Conservation (phyloP, 1,284 basidiomycete species). For the Microbotryum saponariae region DNA sequence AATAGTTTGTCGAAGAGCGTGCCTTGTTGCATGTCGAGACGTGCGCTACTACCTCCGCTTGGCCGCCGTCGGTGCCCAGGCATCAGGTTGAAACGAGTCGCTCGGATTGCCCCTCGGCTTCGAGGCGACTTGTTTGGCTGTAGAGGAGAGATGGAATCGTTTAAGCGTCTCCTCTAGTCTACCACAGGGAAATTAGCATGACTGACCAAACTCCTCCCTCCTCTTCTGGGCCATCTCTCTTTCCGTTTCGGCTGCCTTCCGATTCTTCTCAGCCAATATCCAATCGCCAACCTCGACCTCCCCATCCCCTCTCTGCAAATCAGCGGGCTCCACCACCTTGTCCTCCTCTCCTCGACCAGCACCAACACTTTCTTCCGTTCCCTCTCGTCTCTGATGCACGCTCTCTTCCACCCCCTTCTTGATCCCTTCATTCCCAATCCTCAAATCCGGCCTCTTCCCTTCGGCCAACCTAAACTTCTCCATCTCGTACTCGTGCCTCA, state of each 20-base stretch:
- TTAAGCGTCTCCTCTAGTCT: not conserved
- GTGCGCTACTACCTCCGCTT: too few relatives aligned
- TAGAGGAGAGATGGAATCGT: not conserved
- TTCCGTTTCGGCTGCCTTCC: constrained; percentile 2
- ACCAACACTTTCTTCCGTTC: too few relatives aligned
- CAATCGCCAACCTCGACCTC: too few relatives aligned
- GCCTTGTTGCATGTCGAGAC: too few relatives aligned
- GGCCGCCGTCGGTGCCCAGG: constrained; percentile 6
- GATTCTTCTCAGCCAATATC: too few relatives aligned
- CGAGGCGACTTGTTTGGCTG: constrained; percentile 8
- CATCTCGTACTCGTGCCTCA: constrained; percentile 13
- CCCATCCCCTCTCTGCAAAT: not conserved
- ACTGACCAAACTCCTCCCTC: constrained; percentile 19
- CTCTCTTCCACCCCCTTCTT: not conserved
- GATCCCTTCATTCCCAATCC: not conserved
- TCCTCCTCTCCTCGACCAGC: not conserved
- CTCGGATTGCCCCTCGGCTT: constrained; percentile 10
- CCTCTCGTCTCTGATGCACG: not conserved
- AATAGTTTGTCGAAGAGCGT: too few relatives aligned
- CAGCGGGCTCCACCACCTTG: constrained; percentile 1
- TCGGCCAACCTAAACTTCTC: constrained; percentile 16
- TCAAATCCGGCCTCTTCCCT: not conserved
- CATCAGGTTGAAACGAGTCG: constrained; percentile 15
- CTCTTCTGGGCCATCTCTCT: constrained; percentile 10
- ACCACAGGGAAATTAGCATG: not conserved